Evolutionary conservation across 345 rosid genomes (phyloP), one percentile per base, ranked within the genome.

Genomic region (Arabidopsis arenosa): DNA sequence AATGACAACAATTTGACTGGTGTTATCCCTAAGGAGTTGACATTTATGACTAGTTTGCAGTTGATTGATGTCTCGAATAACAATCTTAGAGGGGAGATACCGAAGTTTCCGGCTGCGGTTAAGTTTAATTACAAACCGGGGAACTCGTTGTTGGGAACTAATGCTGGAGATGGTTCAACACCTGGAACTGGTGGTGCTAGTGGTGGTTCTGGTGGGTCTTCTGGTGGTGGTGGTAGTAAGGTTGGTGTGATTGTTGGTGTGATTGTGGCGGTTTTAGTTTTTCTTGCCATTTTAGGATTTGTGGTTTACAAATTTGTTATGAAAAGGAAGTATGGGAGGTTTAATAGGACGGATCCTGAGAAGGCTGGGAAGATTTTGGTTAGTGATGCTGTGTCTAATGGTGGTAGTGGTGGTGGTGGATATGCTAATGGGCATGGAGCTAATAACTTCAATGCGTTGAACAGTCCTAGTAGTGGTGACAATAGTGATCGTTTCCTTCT

Each of bases 31-130:
- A 85, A 75, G 32, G 83, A 71, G 66, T 61, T 94, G 79, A 84
- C 89, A 4, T 80, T 15, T 5, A 66, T 94, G 84, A 9, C 84
- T 11, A 77, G 70, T 21, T 76, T 94, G 58, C 75, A 72, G 74
- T 10, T 55, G 41, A 71, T 94, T 68, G 89, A 92, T 77, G 86
- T 94, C 9, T 83, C 97, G 0, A 91, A 91, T 72, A 93, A 93
- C 76, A 88, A 93, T 72, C 89, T 93, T 61, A 74, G 48, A 1
- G 94, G 97, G 5, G 62, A 36, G 4, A 57, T 87, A 28, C 96
- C 93, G 0, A 17, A 47, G 48, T 88, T 91, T 61, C 64, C 85
- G 0, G 5, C 49, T 5, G 26, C 64, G 0, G 89, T 91, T 49
- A 88, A 84, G 81, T 68, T 89, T 39, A 47, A 4, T 5, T 40